These are phyloP conservation scores for Heliamphora exappendiculata DNA, from an alignment of 148 eudicot species.

Conservation along the genomic window DNA sequence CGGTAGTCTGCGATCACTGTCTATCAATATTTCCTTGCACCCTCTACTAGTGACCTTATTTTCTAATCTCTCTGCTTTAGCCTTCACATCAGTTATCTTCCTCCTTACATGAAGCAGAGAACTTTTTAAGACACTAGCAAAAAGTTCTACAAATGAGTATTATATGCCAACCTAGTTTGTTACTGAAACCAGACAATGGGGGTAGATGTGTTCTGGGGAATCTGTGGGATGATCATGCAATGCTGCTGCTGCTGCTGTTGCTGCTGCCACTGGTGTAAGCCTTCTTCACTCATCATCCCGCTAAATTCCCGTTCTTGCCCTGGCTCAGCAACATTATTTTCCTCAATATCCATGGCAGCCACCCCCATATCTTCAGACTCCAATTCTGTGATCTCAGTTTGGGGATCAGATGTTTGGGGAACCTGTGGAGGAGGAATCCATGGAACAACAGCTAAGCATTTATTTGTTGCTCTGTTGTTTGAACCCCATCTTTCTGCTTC, in stretches of 20 bases:
- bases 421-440: constrained; percentile 53
- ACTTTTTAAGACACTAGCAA: no score
- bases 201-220: constrained; percentile 40
- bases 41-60: no score
- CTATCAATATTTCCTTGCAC: no score
- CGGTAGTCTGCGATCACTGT: no score
- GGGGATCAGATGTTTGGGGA: constrained; percentile 11
- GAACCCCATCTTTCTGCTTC: constrained; percentile 16
- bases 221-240: constrained; percentile 61
- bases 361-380: constrained; percentile 51
- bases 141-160: no score
- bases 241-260: no score
- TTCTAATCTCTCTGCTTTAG: no score
- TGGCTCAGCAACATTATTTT: constrained; percentile 19
- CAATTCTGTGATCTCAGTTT: constrained; percentile 34
- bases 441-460: constrained; percentile 67
- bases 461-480: background rate
- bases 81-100: no score
- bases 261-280: constrained; percentile 58
- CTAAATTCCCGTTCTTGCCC: constrained; percentile 12
- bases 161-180: constrained; percentile 8
- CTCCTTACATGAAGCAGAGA: no score
- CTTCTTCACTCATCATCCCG: constrained; percentile 7
- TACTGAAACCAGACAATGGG: constrained; percentile 60
- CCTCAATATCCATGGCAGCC: constrained; percentile 62